phyloP scores from a whole-genome alignment of 305 asterid species.

The Solanum aculeatissimum region DNA sequence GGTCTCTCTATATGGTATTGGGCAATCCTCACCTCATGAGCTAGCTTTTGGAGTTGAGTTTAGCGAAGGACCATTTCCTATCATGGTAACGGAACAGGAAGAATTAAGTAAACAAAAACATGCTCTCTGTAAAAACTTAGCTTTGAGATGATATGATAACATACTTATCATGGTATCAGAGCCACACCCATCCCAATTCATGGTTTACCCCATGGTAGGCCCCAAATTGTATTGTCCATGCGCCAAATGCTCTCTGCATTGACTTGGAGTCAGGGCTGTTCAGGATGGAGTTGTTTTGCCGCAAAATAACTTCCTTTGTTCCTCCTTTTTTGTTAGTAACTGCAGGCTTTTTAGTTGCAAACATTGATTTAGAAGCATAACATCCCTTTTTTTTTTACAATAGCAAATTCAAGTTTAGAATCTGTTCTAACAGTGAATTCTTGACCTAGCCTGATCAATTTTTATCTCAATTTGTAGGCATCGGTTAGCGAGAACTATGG shows the following conservation, averaged over 20 bases:
- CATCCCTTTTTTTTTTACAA: not conserved
- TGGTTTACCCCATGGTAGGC: not conserved
- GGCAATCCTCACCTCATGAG: not conserved
- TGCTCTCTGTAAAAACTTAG: not conserved
- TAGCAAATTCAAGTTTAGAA: not conserved
- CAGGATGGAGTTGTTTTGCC: not conserved
- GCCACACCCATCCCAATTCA: not conserved
- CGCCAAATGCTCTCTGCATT: not conserved
- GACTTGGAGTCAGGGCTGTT: not conserved
- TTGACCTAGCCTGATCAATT: not conserved
- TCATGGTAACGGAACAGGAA: not conserved
- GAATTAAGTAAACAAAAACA: not conserved
- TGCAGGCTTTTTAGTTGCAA: not conserved
- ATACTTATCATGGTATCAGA: not conserved
- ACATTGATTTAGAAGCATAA: not conserved
- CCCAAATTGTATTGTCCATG: not conserved
- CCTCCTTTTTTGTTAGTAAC: not conserved
- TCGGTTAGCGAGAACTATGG: slow-evolving; percentile 5
- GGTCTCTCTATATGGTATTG: not conserved
- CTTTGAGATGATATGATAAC: not conserved
- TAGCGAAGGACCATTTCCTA: not conserved
- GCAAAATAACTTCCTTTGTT: not conserved
- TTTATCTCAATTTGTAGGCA: slow-evolving; percentile 1
- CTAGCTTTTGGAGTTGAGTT: not conserved
- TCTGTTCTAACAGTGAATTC: not conserved